Conservation (phyloP, 2,329 filamentous ascomycete species). For the Colletotrichum gigasporum region DNA sequence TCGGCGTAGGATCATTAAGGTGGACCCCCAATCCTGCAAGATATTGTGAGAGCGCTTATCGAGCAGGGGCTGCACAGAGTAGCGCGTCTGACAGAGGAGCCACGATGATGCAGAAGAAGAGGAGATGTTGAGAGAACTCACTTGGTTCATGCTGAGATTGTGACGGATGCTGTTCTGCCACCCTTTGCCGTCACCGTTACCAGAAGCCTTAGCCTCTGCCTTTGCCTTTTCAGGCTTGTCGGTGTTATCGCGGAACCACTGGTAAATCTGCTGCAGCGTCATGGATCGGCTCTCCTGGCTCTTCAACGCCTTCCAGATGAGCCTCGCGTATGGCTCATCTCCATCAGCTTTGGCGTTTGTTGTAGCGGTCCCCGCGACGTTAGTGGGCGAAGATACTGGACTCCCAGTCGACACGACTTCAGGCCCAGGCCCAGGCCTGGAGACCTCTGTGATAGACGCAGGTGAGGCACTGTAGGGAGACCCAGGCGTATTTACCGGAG, state of each 20-base stretch:
- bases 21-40: no score
- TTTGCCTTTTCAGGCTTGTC: slow-evolving; percentile 72
- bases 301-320: slow-evolving; percentile 82
- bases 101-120: no score
- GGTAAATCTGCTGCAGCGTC: slow-evolving; percentile 86
- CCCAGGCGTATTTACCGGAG: not conserved
- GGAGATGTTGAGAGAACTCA: slow-evolving; percentile 53
- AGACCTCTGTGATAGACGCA: not conserved
- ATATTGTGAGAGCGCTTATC: not conserved
- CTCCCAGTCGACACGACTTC: not conserved
- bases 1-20: slow-evolving; percentile 2
- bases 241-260: slow-evolving; percentile 88
- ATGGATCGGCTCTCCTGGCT: slow-evolving; percentile 73
- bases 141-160: slow-evolving; percentile 94
- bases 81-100: no score
- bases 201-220: no score
- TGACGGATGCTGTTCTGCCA: slow-evolving; percentile 98
- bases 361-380: slow-evolving; percentile 23
- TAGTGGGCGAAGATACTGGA: not conserved
- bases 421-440: not conserved
- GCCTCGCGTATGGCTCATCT: slow-evolving; percentile 80
- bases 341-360: slow-evolving; percentile 31
- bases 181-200: slow-evolving; percentile 71
- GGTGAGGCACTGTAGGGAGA: slow-evolving; percentile 3
- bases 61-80: no score